Conservation (phyloP, 805 yeast species). For the Kuraishia cidri region DNA sequence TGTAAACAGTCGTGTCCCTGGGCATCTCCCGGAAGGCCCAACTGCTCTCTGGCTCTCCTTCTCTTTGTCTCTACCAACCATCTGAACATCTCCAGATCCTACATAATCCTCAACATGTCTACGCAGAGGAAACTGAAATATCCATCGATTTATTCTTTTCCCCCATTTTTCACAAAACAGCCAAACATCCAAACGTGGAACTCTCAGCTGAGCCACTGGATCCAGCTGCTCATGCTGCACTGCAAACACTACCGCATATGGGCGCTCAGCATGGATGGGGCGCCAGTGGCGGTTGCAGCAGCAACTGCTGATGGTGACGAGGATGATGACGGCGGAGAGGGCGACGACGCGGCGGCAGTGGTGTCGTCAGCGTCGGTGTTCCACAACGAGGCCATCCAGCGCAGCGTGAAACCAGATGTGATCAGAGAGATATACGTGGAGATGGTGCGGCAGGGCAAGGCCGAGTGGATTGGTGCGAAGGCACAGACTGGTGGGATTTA, state of each 20-base stretch:
- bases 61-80: too few species aligned
- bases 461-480: constrained; percentile 41
- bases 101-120: too few species aligned
- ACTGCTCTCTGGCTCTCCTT: too few species aligned
- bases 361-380: constrained; percentile 26
- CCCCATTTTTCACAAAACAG: constrained; percentile 88
- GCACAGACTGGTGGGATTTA: constrained; percentile 36
- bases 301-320: constrained; percentile 11
- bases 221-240: constrained; percentile 41
- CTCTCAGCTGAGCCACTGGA: constrained; percentile 79
- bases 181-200: constrained; percentile 72
- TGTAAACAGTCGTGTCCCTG: too few species aligned
- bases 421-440: constrained; percentile 44
- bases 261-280: constrained; percentile 34
- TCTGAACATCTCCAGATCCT: too few species aligned
- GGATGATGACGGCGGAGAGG: constrained; percentile 19
- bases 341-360: constrained; percentile 8
- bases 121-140: too few species aligned
- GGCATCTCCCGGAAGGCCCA: too few species aligned
- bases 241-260: constrained; percentile 50
- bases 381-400: constrained; percentile 37
- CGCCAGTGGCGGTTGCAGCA: constrained; percentile 10
- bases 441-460: constrained; percentile 48
- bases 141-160: constrained; percentile 66
- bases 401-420: constrained; percentile 47